Evolutionary conservation across 805 yeast species (phyloP), one percentile per base, ranked within the genome.

Genomic region (Teunomyces funiuensis): DNA sequence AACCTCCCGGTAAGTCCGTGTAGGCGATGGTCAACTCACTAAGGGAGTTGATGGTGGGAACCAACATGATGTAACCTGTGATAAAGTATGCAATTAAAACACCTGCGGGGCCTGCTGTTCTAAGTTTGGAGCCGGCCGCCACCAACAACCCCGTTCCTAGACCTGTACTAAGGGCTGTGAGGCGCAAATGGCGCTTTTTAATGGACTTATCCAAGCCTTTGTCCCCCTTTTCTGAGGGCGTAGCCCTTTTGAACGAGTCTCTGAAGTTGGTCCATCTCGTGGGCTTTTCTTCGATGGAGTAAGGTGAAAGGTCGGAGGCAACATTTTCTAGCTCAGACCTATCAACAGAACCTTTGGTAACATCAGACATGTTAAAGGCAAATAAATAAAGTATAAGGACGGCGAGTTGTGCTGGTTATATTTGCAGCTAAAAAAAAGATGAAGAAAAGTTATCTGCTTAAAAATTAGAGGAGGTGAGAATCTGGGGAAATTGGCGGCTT

Each of bases 91-190:
- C 61, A 14, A 57, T 44, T 27, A 57, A 42, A 7, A 57, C 46
- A 25, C 57, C 47, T 6, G 53, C 47, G 2, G 63, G 63, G 2
- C 63, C 63, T 2, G 61, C 63, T 15, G 43, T 36, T 6, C 53
- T 41, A 45, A 59, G 49, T 39, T 59, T 59, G 31, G 53, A 41
- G n/a, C 60, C 62, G 3, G 60, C 53, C 5, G 62, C 64, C 13
- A 59, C 64, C 48, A 60, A 50, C 34, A 60, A 52, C 20, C 65
- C 65, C 14, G 65, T 60, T 7, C 65, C 65, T 39, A 49, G 40
- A 15, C 63, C 65, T n/a, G 66, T 59, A 27, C 59, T 53, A 18
- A 63, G 48, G 2, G 66, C 58, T 47, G 60, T 59, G 27, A 61
- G 43, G 23, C 61, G 45, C 29, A 63, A 50, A 41, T 63, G 67